Base-by-base conservation (phyloP, 768 basidiomycete species). In the Pleurotus citrinopileatus region DNA sequence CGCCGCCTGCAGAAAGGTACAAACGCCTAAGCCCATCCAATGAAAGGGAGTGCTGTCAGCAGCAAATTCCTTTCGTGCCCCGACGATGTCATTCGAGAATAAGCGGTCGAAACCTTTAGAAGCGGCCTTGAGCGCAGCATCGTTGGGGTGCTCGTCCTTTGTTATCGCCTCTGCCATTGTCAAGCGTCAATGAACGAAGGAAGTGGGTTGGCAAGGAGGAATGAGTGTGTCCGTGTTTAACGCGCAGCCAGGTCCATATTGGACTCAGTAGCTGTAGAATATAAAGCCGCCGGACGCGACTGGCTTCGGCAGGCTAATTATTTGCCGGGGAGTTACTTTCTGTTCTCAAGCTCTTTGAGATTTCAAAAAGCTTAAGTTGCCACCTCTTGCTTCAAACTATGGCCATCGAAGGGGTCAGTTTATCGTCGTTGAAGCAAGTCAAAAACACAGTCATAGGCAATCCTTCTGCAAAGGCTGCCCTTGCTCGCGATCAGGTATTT, bases 391-490 rank as follows among this genome's bases (percentile, higher is more conserved):
- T 42, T 19, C 6, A 32, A 32, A 26, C 19, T 5, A 71, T 50
- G 70, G 80, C 60, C 32, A 57, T 62, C 52, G 48, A 52, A 50
- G 29, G 60, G 3, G 51, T 64, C 6, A 62, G 56, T 38, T 60
- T 23, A 37, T 63, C 51, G 59, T 59, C 52, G 52, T 72, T 23
- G 57, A 91, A 89, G 69, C 72, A 75, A 56, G 77, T 82, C 55
- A 91, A 91, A 69, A 91, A 91, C 66, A 65, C 75, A 1, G 85
- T 91, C 45, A 91, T 91, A 34, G 90, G 90, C 1, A 92, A 91
- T 57, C 89, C 87, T 0, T 79, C 82, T 0, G 86, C 87, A 1
- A 92, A 92, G 65, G 63, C 74, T 2, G 65, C 76, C 12, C 68
- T 89, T 1, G 81, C 83, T 0, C 68, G 73, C 38, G 86, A 91